Base-by-base conservation (phyloP, 2,329 filamentous ascomycete genomes). In the Diaporthe ampelina region DNA sequence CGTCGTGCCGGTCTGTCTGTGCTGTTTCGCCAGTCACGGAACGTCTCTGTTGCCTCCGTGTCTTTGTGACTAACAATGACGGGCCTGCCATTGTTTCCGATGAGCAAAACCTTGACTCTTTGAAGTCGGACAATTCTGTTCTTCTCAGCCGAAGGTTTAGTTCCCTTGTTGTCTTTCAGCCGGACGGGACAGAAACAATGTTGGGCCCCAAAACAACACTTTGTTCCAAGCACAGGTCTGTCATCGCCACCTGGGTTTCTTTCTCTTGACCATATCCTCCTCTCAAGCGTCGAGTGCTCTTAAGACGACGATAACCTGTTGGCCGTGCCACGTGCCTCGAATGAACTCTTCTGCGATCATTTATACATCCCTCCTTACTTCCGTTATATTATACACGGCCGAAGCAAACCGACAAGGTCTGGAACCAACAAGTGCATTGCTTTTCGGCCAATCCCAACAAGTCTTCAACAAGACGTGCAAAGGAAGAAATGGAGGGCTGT, bases 41-140 rank as follows among this genome's bases (percentile, higher is more conserved):
- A 15, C 24, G 24, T 63, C 35, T 11, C 7, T n/a, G 4, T 43
- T 52, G 32, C 65, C 70, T 26, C 35, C 9, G 45, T 1, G 57
- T 40, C 70, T 63, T 72, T 72, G 57, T 72, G 17, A 17, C 21
- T 7, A 2, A 63, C 57, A 63, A 72, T 56, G 70, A 50, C 57
- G 24, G 57, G 19, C 1, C 7, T 40, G 57, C 56, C 29, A 15
- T n/a, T n/a, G 56, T 48, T 32, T 29, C 17, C 10, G 21, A 17
- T 32, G 37, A 29, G n/a, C 6, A 9, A 37, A 11, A 24, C 10
- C 24, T 17, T 37, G 19, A 17, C 29, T 45, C 24, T 72, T 10
- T 26, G 13, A 11, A 24, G 15, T 1, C 11, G 21, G 13, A 52
- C 63, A 67, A 67, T 72, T n/a, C 8, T 19, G 15, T 52, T 61